A percentile compares a stretch with the other conserved stretches of the same genome.
Conservation (phyloP, 345 rosid species). For the Eucalyptus tenuipes region DNA sequence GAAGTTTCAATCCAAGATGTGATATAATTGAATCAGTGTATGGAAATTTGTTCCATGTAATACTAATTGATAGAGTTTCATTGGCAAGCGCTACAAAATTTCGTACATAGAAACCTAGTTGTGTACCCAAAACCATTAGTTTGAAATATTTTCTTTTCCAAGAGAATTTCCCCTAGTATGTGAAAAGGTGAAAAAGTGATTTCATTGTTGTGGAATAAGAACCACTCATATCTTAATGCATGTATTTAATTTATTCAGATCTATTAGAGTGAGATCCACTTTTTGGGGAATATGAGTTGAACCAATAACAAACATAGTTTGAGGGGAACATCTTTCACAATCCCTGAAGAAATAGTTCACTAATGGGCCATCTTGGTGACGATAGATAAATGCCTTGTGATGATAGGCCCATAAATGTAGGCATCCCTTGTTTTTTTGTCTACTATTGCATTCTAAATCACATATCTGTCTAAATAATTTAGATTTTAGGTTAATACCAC, state of each 20-base stretch:
- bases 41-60: not conserved
- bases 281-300: not conserved
- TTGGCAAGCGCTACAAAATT: not conserved
- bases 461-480: not conserved
- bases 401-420: not conserved
- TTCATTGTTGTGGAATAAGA: not conserved
- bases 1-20: not conserved
- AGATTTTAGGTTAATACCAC: no score
- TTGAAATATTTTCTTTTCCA: not conserved
- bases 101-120: no score
- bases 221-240: not conserved
- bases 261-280: fast-evolving
- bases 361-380: not conserved
- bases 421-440: not conserved
- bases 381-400: not conserved
- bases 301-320: no score
- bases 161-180: not conserved
- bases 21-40: not conserved
- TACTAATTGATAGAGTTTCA: no score
- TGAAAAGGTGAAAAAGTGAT: not conserved
- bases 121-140: not conserved
- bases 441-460: not conserved
- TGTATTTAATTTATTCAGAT: no score
- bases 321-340: not conserved
- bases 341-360: not conserved